These are phyloP conservation scores for Cladosporium sp. DNA, from an alignment of 2,329 filamentous ascomycete species.

Conservation along the genomic window DNA sequence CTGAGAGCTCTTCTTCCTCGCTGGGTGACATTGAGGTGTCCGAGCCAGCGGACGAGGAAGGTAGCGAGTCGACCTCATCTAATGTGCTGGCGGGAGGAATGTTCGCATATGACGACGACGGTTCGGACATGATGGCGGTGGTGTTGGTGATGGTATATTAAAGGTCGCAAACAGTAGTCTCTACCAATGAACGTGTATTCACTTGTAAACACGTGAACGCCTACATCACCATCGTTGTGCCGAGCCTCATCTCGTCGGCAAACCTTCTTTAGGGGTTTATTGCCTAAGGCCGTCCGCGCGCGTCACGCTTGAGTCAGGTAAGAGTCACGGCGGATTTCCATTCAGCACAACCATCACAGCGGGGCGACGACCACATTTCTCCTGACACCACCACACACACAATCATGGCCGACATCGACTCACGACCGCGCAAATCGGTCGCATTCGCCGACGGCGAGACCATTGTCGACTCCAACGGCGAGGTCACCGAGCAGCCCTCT, in stretches of 20 bases:
- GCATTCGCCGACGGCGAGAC: constrained; percentile 86
- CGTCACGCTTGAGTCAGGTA: constrained; percentile 18
- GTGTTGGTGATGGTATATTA: background rate
- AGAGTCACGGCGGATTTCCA: constrained; percentile 21
- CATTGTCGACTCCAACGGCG: constrained; percentile 87
- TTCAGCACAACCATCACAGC: constrained; percentile 16
- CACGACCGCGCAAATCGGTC: constrained; percentile 84
- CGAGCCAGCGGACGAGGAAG: constrained; percentile 52
- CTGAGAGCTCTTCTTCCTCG: constrained; percentile 62
- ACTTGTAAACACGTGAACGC: background rate
- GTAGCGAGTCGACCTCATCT: constrained; percentile 54
- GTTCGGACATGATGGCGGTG: constrained; percentile 37
- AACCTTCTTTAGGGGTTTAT: background rate
- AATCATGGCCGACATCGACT: constrained; percentile 55
- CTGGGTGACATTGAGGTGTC: constrained; percentile 52
- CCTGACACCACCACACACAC: constrained; percentile 33
- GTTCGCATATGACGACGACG: constrained; percentile 58
- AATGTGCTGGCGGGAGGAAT: constrained; percentile 32
- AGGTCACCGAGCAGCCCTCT: constrained; percentile 70
- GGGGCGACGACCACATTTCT: constrained; percentile 19
- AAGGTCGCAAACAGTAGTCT: background rate
- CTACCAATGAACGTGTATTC: background rate
- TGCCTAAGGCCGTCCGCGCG: background rate
- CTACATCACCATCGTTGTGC: background rate
- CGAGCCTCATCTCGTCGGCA: background rate